Percentiles rank a stretch among this genome's conserved stretches.
Evolutionary conservation across 306 rosid genomes (phyloP).

Genomic region (Prunus mongolica): DNA sequence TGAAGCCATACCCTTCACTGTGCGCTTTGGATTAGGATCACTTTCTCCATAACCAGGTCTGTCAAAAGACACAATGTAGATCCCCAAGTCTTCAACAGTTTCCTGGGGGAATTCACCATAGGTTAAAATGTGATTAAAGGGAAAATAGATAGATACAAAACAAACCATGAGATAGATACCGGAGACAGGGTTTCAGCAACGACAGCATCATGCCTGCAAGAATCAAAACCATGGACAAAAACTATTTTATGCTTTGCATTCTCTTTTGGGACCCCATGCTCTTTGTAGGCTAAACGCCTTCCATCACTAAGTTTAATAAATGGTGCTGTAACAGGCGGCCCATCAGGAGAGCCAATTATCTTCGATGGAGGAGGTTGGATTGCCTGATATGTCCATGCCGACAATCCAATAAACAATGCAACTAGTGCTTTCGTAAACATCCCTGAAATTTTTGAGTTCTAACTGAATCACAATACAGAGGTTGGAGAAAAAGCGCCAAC

Average conservation of each 20-base stretch:
- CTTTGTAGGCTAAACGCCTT: constrained; percentile 81
- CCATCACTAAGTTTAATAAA: constrained; percentile 83
- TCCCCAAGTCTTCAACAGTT: constrained; percentile 49
- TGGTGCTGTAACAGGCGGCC: constrained; percentile 66
- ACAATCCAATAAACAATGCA: constrained; percentile 54
- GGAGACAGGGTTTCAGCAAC: constrained; percentile 45
- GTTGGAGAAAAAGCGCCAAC: background rate
- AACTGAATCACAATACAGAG: constrained; percentile 3
- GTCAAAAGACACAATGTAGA: constrained; percentile 69
- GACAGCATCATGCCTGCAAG: constrained; percentile 64
- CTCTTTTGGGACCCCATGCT: constrained; percentile 69
- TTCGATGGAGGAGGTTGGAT: constrained; percentile 70
- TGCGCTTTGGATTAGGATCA: constrained; percentile 80
- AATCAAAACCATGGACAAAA: constrained; percentile 47
- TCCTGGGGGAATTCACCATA: constrained; percentile 40
- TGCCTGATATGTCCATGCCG: constrained; percentile 76
- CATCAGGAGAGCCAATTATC: constrained; percentile 72
- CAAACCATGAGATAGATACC: constrained; percentile 32
- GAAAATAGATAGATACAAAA: background rate
- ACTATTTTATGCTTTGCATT: constrained; percentile 66
- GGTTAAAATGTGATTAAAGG: constrained; percentile 17
- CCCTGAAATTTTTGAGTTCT: constrained; percentile 44
- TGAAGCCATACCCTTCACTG: constrained; percentile 60
- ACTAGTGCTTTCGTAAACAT: constrained; percentile 43
- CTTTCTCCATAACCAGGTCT: constrained; percentile 97